Conservation (phyloP, 2,329 filamentous ascomycete genomes). For the Podosphaera leucotricha region DNA sequence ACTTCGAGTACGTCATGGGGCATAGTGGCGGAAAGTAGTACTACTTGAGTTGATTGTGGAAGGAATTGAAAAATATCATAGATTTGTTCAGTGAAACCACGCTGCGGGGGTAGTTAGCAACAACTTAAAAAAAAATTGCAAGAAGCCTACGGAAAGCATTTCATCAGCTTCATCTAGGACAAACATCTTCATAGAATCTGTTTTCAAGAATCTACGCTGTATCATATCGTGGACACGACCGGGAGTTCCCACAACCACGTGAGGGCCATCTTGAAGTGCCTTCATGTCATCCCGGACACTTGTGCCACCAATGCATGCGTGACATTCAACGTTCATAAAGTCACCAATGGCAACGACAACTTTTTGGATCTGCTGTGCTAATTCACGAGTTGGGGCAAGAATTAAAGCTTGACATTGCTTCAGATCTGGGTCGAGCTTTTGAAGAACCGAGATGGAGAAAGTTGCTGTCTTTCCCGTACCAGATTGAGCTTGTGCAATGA, state of each 20-base stretch:
- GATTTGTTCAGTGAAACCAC: conserved; percentile 99
- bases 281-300: conserved; percentile 98
- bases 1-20: conserved; percentile 98
- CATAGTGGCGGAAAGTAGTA: conserved; percentile 94
- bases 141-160: conserved; percentile 62
- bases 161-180: conserved; percentile 98
- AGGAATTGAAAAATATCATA: conserved; percentile 99
- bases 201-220: conserved; percentile 89
- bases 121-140: background rate
- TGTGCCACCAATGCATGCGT: conserved; percentile 97
- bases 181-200: conserved; percentile 98
- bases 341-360: conserved; percentile 96
- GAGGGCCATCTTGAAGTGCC: conserved; percentile 82
- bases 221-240: conserved; percentile 99
- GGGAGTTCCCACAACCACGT: conserved; percentile 93
- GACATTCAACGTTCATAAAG: conserved; percentile 98
- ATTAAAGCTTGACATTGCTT: conserved; percentile 98
- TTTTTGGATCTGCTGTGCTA: conserved; percentile 98
- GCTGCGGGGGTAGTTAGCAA: conserved; percentile 27
- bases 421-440: conserved; percentile 89
- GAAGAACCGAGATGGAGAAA: conserved; percentile 96
- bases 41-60: conserved; percentile 93
- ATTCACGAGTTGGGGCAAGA: conserved; percentile 90
- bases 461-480: conserved; percentile 99
- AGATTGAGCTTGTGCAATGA: conserved; percentile 98